phyloP scores from a whole-genome alignment of 352 stramenopile genomes.

The Globisporangium yorkense region DNA sequence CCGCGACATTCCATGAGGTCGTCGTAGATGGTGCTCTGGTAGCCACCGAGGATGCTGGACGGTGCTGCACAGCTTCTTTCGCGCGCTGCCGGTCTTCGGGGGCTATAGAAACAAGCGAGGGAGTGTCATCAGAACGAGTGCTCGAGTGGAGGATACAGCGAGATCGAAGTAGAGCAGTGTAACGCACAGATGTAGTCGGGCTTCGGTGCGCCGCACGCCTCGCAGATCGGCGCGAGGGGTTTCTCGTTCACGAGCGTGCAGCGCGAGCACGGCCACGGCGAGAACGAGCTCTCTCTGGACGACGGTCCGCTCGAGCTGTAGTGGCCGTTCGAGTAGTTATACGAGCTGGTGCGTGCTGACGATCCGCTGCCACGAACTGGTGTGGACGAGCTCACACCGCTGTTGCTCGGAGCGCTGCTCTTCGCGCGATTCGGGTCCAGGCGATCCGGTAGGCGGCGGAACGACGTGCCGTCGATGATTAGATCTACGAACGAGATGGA shows the following conservation, averaged over 20 bases:
- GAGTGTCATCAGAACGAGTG: background rate
- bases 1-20: constrained; percentile 3
- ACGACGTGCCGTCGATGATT: constrained; percentile 77
- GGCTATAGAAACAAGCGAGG: constrained; percentile 14
- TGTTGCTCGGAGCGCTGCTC: constrained; percentile 10
- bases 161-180: background rate
- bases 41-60: constrained; percentile 2
- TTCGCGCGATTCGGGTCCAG: constrained; percentile 37
- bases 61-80: constrained; percentile 33
- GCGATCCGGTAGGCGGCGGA: constrained; percentile 66
- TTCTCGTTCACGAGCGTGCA: constrained; percentile 83
- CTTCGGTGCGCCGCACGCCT: constrained; percentile 62
- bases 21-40: constrained; percentile 8
- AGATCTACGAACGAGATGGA: constrained; percentile 33
- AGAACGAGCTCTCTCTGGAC: constrained; percentile 54
- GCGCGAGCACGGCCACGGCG: constrained; percentile 58
- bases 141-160: background rate
- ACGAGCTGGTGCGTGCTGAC: constrained; percentile 19
- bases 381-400: constrained; percentile 20
- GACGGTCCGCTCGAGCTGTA: constrained; percentile 20
- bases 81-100: constrained; percentile 39
- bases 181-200: constrained; percentile 57
- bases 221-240: constrained; percentile 58
- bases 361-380: constrained; percentile 13
- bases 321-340: constrained; percentile 29